Evolutionary conservation across 1,284 basidiomycete species (phyloP).

Genomic region (Leccinum fuscescens): DNA sequence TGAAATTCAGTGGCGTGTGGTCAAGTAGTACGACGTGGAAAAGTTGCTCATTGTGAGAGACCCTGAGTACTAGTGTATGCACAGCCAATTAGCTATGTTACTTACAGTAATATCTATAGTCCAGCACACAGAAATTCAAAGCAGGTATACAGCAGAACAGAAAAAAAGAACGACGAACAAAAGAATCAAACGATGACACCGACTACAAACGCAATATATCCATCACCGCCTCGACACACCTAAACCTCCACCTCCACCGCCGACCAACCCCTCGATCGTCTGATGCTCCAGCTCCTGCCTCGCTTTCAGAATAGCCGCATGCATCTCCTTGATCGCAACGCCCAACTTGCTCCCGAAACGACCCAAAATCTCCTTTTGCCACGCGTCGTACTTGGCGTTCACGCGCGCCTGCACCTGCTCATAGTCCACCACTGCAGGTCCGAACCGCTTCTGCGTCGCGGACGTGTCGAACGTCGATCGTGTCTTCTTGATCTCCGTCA

Average conservation of each 20-base stretch:
- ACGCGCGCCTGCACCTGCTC: constrained; percentile 97
- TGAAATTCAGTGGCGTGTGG: too few relatives aligned
- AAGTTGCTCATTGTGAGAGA: too few relatives aligned
- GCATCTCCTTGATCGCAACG: constrained; percentile 94
- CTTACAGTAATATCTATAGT: background rate
- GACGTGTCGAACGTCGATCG: constrained; percentile 96
- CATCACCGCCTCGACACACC: background rate
- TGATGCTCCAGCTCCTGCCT: constrained; percentile 92
- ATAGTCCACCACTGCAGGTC: constrained; percentile 89
- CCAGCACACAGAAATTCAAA: background rate
- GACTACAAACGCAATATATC: background rate
- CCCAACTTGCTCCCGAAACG: constrained; percentile 92
- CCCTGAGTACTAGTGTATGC: background rate
- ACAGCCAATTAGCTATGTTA: background rate
- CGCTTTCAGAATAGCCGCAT: constrained; percentile 88
- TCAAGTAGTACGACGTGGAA: too few relatives aligned
- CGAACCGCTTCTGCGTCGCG: constrained; percentile 89
- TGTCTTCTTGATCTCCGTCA: constrained; percentile 95
- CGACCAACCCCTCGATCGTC: constrained; percentile 57
- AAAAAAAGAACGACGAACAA: background rate
- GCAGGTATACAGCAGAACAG: background rate
- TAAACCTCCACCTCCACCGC: constrained; percentile 29
- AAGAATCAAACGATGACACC: background rate
- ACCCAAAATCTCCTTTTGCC: constrained; percentile 93
- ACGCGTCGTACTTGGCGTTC: constrained; percentile 97